Evolutionary conservation across 768 basidiomycete species (phyloP).

Genomic region (Boletus bicolor): DNA sequence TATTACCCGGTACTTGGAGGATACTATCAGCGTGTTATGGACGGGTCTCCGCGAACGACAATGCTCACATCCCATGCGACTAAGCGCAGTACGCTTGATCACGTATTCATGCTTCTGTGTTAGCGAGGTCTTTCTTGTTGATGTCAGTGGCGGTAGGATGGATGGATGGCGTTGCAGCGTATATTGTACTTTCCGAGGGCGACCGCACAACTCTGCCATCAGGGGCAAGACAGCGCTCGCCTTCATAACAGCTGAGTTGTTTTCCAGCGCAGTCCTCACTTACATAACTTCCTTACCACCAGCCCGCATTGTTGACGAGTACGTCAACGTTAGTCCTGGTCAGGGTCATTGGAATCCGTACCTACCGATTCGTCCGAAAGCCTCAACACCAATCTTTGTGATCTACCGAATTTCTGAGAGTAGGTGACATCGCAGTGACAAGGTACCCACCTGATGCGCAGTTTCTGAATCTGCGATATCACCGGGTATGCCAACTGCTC

Average conservation of each 20-base stretch:
- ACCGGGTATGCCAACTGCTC: constrained; percentile 52
- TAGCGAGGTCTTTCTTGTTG: not conserved
- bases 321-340: constrained; percentile 24
- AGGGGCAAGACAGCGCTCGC: not conserved
- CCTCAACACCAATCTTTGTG: not conserved
- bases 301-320: constrained; percentile 54
- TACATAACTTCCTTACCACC: not conserved
- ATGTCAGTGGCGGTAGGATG: not conserved
- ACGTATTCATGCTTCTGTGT: not conserved
- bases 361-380: not conserved
- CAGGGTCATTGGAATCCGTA: not conserved
- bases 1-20: not conserved
- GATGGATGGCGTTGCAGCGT: not conserved
- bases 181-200: not conserved
- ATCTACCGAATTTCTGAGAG: not conserved
- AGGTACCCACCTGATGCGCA: constrained; percentile 36
- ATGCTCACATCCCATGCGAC: not conserved
- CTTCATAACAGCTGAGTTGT: not conserved
- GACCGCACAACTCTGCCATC: not conserved
- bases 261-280: not conserved
- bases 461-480: constrained; percentile 62
- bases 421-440: not conserved
- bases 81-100: not conserved
- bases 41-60: not conserved
- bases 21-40: not conserved